Evolutionary conservation across 208 protist genomes (phyloP).

Genomic region (Spongospora subterranea): DNA sequence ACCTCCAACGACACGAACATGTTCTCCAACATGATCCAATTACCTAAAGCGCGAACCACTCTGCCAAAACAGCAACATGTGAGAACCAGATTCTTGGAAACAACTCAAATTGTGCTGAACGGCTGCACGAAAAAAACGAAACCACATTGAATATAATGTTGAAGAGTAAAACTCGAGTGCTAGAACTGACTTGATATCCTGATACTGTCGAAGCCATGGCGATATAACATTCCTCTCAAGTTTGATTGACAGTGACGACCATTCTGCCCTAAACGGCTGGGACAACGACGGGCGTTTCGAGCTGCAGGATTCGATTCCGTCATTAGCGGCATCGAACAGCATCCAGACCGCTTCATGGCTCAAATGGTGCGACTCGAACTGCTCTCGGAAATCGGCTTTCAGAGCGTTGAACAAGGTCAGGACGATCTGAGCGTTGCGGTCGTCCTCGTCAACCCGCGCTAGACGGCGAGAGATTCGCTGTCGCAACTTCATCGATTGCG

Average conservation of each 20-base stretch:
- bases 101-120: background rate
- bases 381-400: constrained; percentile 51
- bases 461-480: background rate
- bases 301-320: background rate
- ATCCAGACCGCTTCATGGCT: constrained; percentile 46
- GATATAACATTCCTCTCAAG: background rate
- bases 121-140: too few species aligned
- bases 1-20: constrained; percentile 45
- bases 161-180: too few species aligned
- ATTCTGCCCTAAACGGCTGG: constrained; percentile 1
- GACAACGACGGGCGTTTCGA: background rate
- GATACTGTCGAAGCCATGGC: background rate
- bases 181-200: background rate
- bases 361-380: constrained; percentile 38
- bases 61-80: background rate
- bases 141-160: too few species aligned
- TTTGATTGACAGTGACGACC: background rate
- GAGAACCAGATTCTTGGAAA: background rate
- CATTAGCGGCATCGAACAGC: constrained; percentile 51
- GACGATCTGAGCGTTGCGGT: constrained; percentile 27
- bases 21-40: constrained; percentile 38
- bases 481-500: background rate
- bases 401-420: background rate
- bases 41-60: background rate
- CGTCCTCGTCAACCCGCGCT: background rate